A percentile compares a stretch with the other conserved stretches of the same genome.
phyloP scores from a whole-genome alignment of 768 basidiomycete genomes.

The Tylopilus sp. region DNA sequence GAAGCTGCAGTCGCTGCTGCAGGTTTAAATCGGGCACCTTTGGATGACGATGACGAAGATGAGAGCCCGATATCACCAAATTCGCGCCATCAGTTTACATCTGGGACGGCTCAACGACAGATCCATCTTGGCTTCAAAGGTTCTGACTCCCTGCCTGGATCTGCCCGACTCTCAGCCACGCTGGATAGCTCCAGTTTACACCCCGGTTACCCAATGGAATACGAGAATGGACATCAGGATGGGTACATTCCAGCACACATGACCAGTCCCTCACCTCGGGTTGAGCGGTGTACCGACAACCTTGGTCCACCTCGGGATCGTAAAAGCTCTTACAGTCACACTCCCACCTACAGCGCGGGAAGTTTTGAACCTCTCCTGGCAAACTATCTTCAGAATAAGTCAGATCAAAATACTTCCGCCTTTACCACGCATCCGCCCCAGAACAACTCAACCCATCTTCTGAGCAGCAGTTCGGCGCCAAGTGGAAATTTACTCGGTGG shows the following conservation, averaged over 20 bases:
- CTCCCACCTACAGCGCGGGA: constrained; percentile 48
- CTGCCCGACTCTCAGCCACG: constrained; percentile 36
- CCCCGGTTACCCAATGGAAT: constrained; percentile 37
- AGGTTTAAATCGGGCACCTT: constrained; percentile 61
- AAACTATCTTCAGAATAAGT: constrained; percentile 33
- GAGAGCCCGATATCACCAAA: constrained; percentile 19
- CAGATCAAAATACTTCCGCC: constrained; percentile 18
- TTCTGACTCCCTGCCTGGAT: constrained; percentile 18
- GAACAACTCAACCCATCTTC: constrained; percentile 19
- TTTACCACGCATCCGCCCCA: constrained; percentile 28
- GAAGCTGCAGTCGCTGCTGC: constrained; percentile 71
- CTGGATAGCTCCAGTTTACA: constrained; percentile 49
- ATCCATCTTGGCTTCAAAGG: constrained; percentile 16
- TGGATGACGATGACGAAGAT: constrained; percentile 64
- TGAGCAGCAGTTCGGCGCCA: neutral
- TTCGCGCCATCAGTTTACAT: constrained; percentile 19
- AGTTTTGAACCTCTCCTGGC: constrained; percentile 63
- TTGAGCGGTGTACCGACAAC: constrained; percentile 17
- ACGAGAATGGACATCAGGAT: constrained; percentile 12
- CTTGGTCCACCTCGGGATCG: constrained; percentile 28
- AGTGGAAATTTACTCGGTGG: constrained; percentile 15
- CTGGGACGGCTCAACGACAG: constrained; percentile 41
- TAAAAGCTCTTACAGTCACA: constrained; percentile 38
- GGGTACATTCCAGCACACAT: constrained; percentile 49
- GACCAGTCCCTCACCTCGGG: constrained; percentile 43